These are phyloP conservation scores for Hippophae tibetana DNA, from an alignment of 306 rosid species.

Conservation along the genomic window DNA sequence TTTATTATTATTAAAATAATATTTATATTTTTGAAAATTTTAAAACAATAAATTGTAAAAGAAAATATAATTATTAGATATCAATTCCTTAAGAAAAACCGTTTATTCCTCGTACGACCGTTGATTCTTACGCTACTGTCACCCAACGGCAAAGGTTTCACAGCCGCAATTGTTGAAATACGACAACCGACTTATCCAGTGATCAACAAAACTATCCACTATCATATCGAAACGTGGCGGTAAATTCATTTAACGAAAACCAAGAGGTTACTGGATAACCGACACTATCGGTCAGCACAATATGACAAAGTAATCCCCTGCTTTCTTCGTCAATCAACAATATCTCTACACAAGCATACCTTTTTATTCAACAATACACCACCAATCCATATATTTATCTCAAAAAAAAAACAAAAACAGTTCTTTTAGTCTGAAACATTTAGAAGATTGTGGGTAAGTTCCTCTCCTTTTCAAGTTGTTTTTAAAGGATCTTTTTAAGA, in stretches of 20 bases:
- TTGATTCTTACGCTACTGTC: not conserved
- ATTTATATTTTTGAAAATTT: no score
- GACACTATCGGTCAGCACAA: not conserved
- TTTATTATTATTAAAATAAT: no score
- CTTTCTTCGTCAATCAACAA: slow-evolving; percentile 14
- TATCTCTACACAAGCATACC: not conserved
- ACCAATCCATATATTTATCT: not conserved
- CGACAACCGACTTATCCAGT: slow-evolving; percentile 5
- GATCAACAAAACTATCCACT: not conserved
- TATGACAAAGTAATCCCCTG: slow-evolving; percentile 1
- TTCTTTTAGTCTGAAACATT: slow-evolving; percentile 6
- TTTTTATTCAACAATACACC: slow-evolving; percentile 10
- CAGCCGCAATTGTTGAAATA: slow-evolving; percentile 31
- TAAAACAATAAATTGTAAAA: no score
- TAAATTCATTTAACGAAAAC: no score
- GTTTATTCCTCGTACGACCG: not conserved
- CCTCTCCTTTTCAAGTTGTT: slow-evolving; percentile 16
- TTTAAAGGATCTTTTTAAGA: slow-evolving; percentile 18
- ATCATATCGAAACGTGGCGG: slow-evolving; percentile 1
- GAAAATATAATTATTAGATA: no score
- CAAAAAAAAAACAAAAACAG: not conserved
- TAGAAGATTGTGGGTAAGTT: slow-evolving; percentile 15
- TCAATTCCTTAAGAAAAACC: no score
- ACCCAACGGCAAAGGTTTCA: slow-evolving; percentile 13
- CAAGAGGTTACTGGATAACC: slow-evolving; percentile 1